Base-by-base conservation (phyloP, 2,329 filamentous ascomycete species). In the Penicillium frequentans region DNA sequence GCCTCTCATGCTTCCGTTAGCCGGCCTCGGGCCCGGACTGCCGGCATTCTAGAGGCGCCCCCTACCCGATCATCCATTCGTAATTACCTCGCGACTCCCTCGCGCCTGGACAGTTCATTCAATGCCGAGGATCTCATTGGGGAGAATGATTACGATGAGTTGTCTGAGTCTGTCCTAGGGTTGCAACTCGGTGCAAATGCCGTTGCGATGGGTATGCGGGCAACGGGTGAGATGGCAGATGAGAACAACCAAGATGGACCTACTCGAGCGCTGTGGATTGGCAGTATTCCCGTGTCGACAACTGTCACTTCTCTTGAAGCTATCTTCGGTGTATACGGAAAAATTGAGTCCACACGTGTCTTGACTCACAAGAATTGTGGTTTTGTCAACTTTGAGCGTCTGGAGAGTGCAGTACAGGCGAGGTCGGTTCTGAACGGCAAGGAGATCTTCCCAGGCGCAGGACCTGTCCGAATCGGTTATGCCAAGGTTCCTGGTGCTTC, bases 311-410 rank as follows among this genome's bases (percentile, higher is more conserved):
- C 95, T 0, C 79, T 99, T 59, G 91, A 91, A 56, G 92, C 96
- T 63, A 96, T 98, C 78, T 99, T 99, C 79, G 90, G 91, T 73
- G 84, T 88, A n/a, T 96, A 95, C 65, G 95, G 95, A 10, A 84
- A 89, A 3, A 96, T 99, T 61, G 84, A 95, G 64, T 97, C 93
- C 3, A 93, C 91, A 27, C 86, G 95, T 62, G 95, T 99, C 5
- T 82, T 99, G 60, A 98, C 95, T 0, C 92, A 99, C 81, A 99
- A 99, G 82, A 98, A 96, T 76, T 99, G 95, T 72, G 95, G 93
- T 3, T 99, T 99, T 67, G 93, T 99, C 71, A 99, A 99, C 75
- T 99, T 96, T 69, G 92, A 98, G 75, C 88, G 86, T 57, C 79
- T 95, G 29, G 93, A 98, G 63, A 96, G 91, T 71, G 95, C 95